Evolutionary conservation across 176 grass and related monocot genomes (phyloP), one percentile per base, ranked within the genome.

Genomic region (Oryza rufipogon): DNA sequence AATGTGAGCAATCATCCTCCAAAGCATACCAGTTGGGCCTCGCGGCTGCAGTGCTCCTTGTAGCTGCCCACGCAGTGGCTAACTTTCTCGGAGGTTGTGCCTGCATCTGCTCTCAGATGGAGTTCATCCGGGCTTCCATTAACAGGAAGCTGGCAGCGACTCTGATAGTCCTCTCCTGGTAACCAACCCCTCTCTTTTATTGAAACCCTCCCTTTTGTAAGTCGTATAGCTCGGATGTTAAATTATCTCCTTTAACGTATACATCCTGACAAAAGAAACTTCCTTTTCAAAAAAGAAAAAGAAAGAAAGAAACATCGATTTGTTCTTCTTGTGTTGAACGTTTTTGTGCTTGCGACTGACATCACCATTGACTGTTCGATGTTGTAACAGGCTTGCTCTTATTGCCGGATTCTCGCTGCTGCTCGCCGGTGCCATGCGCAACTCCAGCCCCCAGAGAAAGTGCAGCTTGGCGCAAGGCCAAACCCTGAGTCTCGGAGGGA

Each of bases 1-100:
- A 96, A 74, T 99, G 96, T 19, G 91, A 94, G 86, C 86, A 94
- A 84, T 91, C 96, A 47, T 84, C 91, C 9, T 71, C 89, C 22
- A 82, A 80, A 83, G 96, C 91, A 25, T 99, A 96, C 89, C 92
- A 90, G 79, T 90, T 99, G 2, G 96, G 96, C 23, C 74, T 99
- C 7, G 86, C 93, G 0, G 96, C 96, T 11, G 93, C 91, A 4
- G 88, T 91, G 17, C 71, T 99, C 64, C 84, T 99, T 20, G 89
- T 92, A 36, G 64, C 84, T 51, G 89, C 96, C 4, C 96, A 99
- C 7, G 89, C 87, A 56, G 66, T 94, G 32, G 85, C 91, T 16
- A 99, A 94, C 86, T 85, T 94, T 69, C 65, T 99, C 2, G 93
- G 93, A 0, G 93, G 96, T 20, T 99, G 93, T 83, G 81, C 89